Conservation (phyloP, 1,284 basidiomycete genomes). For the Ceratobasidium sp. region DNA sequence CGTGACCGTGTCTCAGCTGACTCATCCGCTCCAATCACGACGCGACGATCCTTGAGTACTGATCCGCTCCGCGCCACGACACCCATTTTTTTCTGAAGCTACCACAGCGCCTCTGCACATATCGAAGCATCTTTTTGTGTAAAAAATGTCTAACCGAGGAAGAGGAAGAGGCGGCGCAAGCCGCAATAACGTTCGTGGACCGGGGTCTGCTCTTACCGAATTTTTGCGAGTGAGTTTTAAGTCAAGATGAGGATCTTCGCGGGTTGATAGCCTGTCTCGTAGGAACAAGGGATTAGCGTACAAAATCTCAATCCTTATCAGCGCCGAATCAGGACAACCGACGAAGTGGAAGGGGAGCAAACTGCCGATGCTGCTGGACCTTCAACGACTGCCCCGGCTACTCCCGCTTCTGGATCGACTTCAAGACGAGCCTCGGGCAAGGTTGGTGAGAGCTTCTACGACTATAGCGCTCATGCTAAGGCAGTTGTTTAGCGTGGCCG, state of each 20-base stretch:
- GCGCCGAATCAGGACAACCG: conserved; percentile 51
- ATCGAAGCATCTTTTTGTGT: neutral
- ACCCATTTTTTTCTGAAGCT: conserved; percentile 2
- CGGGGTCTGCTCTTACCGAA: conserved; percentile 92
- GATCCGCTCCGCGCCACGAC: conserved; percentile 27
- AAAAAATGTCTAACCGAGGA: conserved; percentile 31
- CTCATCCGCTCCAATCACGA: conserved; percentile 34
- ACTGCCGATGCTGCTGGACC: conserved; percentile 45
- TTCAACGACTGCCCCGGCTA: conserved; percentile 29
- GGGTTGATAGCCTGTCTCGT: neutral
- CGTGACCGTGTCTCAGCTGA: conserved; percentile 32
- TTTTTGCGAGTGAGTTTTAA: conserved; percentile 80
- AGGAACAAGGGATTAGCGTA: conserved; percentile 86
- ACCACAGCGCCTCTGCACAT: neutral
- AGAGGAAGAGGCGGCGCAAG: conserved; percentile 37
- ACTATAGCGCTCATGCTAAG: conserved; percentile 31
- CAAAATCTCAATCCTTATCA: conserved; percentile 68
- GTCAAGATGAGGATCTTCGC: neutral
- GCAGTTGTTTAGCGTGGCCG: conserved; percentile 49
- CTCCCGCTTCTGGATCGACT: neutral
- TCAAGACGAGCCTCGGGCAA: conserved; percentile 38
- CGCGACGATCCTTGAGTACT: conserved; percentile 14
- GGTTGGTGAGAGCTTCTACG: neutral
- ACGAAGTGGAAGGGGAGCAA: conserved; percentile 58
- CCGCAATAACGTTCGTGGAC: conserved; percentile 83